These are phyloP conservation scores for Tolypocladium ovalisporum DNA, from an alignment of 2,329 filamentous ascomycete species.

Conservation along the genomic window DNA sequence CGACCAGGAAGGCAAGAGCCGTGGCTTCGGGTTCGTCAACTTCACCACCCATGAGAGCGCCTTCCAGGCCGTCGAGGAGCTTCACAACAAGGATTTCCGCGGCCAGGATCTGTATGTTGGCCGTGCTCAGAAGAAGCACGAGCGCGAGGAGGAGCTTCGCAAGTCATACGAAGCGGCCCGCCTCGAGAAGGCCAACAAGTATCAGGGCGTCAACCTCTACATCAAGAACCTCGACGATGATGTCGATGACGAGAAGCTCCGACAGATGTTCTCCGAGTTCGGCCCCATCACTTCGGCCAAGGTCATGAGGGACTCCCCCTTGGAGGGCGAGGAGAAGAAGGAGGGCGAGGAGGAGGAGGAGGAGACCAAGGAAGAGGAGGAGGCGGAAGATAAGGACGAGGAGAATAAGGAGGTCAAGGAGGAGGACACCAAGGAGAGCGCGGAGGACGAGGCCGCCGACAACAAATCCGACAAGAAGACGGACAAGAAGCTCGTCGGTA, in stretches of 20 bases:
- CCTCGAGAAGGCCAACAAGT: slow-evolving; percentile 97
- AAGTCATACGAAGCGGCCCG: slow-evolving; percentile 97
- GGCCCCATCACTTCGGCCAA: slow-evolving; percentile 97
- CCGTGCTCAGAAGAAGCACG: slow-evolving; percentile 99
- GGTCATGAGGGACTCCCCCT: slow-evolving; percentile 83
- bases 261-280: slow-evolving; percentile 82
- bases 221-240: slow-evolving; percentile 99
- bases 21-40: slow-evolving; percentile 94
- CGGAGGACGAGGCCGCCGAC: slow-evolving; percentile 34
- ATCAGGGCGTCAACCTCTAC: slow-evolving; percentile 98
- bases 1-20: slow-evolving; percentile 82
- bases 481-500: slow-evolving; percentile 72
- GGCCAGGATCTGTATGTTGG: slow-evolving; percentile 96
- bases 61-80: slow-evolving; percentile 73
- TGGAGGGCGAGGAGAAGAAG: slow-evolving; percentile 44
- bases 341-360: slow-evolving; percentile 44
- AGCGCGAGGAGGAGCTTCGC: slow-evolving; percentile 97
- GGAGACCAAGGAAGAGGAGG: slow-evolving; percentile 41
- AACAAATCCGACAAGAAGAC: slow-evolving; percentile 48
- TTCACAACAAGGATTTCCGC: slow-evolving; percentile 86
- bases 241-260: slow-evolving; percentile 94
- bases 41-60: slow-evolving; percentile 87
- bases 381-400: slow-evolving; percentile 23
- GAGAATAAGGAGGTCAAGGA: slow-evolving; percentile 33
- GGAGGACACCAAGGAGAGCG: slow-evolving; percentile 32